Conservation (phyloP, 108 stramenopile genomes). For the Skeletonema potamos region DNA sequence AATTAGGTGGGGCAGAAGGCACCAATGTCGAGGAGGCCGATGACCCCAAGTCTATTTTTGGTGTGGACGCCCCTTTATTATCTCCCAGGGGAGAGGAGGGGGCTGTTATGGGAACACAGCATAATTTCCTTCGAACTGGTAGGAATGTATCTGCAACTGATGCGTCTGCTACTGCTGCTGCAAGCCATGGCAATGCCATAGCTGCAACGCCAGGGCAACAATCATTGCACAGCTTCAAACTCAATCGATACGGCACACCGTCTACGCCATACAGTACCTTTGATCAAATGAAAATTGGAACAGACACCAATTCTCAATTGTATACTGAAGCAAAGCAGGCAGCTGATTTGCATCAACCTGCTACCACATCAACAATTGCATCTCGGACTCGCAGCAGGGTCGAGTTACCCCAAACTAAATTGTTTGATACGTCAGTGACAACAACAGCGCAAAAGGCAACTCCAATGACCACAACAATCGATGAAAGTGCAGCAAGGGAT, state of each 20-base stretch:
- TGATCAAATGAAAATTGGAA: conserved; percentile 28
- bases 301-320: neutral
- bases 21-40: conserved; percentile 31
- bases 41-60: conserved; percentile 74
- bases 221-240: conserved; percentile 12
- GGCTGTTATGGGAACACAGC: neutral
- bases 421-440: conserved; percentile 32
- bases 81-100: conserved; percentile 27
- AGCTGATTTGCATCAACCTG: conserved; percentile 12
- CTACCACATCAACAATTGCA: conserved; percentile 27
- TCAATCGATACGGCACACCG: conserved; percentile 32
- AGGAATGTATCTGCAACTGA: neutral
- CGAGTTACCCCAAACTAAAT: conserved; percentile 34
- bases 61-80: conserved; percentile 48
- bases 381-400: conserved; percentile 11
- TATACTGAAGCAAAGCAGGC: conserved; percentile 1
- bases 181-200: neutral
- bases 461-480: conserved; percentile 1
- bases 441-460: conserved; percentile 1
- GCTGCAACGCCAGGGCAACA: conserved; percentile 6
- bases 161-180: neutral
- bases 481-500: neutral
- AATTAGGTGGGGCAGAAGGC: conserved; percentile 62
- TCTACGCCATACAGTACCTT: conserved; percentile 43
- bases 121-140: neutral